Evolutionary conservation across 768 basidiomycete species (phyloP).

Genomic region (Tulasnella sp.): DNA sequence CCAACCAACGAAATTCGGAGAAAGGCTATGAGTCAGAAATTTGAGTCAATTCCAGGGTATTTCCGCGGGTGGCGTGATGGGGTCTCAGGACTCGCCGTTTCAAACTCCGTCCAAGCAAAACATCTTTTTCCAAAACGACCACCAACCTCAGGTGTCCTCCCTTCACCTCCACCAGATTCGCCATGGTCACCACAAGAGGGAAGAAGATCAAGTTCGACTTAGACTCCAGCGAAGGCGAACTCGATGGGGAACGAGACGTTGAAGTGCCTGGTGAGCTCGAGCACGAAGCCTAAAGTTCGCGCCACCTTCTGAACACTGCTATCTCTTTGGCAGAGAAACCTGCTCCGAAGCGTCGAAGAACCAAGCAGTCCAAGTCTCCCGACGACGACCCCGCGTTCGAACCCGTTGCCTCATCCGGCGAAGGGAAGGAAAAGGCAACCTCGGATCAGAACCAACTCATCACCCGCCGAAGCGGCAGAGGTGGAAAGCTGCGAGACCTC

Average conservation of each 20-base stretch:
- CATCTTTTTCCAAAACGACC: no score
- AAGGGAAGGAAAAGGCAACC: neutral
- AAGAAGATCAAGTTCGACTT: neutral
- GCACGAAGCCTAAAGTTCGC: neutral
- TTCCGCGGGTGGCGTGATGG: neutral
- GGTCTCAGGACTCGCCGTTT: neutral
- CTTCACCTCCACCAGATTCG: neutral
- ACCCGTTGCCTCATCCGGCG: neutral
- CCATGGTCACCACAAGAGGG: neutral
- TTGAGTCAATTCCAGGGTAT: neutral
- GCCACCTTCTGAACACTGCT: neutral
- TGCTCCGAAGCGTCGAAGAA: neutral
- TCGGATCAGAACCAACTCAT: neutral
- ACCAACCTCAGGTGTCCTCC: neutral
- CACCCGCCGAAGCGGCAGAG: neutral
- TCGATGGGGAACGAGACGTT: neutral
- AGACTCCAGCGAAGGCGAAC: neutral
- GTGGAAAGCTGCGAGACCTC: conserved; percentile 27
- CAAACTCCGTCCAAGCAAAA: neutral
- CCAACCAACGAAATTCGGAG: neutral
- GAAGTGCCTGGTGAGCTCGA: neutral
- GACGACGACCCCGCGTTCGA: neutral
- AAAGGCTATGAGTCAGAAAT: neutral
- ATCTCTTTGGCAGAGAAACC: neutral
- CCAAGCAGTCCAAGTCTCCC: neutral